Evolutionary conservation across 371 early-diverging fungal species (phyloP).

Genomic region (Syncephalis plumigaleata): DNA sequence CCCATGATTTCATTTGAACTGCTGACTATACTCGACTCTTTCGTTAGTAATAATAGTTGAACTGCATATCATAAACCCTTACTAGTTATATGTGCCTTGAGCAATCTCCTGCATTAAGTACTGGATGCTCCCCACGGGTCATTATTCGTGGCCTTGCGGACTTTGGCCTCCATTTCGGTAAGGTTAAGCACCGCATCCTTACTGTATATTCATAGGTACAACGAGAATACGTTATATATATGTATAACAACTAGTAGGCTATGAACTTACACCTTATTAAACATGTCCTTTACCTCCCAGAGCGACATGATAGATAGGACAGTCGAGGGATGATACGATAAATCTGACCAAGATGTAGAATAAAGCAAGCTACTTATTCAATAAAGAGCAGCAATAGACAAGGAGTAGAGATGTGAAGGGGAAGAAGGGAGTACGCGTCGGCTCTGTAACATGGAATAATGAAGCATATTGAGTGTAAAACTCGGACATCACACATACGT

Average conservation of each 20-base stretch:
- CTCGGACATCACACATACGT: too few species aligned
- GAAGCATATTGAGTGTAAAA: too few species aligned
- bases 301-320: not conserved
- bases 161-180: conserved; percentile 78
- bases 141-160: conserved; percentile 67
- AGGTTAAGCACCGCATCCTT: conserved; percentile 46
- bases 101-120: conserved; percentile 83
- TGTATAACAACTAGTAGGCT: not conserved
- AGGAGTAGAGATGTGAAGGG: too few species aligned
- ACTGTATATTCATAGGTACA: conserved; percentile 2
- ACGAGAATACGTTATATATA: not conserved
- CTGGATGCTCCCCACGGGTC: conserved; percentile 88
- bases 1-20: too few species aligned
- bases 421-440: too few species aligned
- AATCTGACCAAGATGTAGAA: too few species aligned
- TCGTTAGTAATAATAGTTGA: not conserved
- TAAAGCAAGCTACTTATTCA: too few species aligned
- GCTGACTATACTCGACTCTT: conserved; percentile 40
- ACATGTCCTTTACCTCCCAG: conserved; percentile 12
- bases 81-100: conserved; percentile 66
- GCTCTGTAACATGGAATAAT: too few species aligned
- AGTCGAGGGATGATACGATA: too few species aligned
- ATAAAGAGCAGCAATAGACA: too few species aligned
- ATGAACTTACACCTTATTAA: conserved; percentile 11
- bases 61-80: conserved; percentile 8